These are phyloP conservation scores for Silene uniflora DNA, from an alignment of 148 eudicot genomes.

Conservation along the genomic window DNA sequence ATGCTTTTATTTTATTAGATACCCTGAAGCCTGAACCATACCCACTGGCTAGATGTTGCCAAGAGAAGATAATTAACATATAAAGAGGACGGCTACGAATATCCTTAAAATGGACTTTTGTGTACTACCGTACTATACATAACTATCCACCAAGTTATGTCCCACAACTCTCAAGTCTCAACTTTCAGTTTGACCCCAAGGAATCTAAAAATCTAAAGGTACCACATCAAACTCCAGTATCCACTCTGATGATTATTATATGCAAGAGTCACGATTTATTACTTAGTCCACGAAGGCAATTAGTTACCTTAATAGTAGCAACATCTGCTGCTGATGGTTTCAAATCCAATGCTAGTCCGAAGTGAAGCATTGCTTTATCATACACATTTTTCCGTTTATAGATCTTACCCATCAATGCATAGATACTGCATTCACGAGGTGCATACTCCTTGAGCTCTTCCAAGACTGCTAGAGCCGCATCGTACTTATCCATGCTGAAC, in stretches of 20 bases:
- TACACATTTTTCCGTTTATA: constrained; percentile 70
- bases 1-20: background rate
- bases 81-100: background rate
- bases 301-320: constrained; percentile 83
- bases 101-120: background rate
- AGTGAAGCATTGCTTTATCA: constrained; percentile 94
- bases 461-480: constrained; percentile 79
- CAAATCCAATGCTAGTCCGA: constrained; percentile 91
- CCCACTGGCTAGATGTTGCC: no score
- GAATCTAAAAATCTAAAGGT: background rate
- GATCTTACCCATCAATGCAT: constrained; percentile 94
- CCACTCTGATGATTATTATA: background rate
- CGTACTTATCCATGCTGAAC: constrained; percentile 63
- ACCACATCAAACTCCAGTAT: constrained; percentile 4
- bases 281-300: background rate
- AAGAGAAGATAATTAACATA: background rate
- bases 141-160: background rate
- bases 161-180: background rate
- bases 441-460: constrained; percentile 95
- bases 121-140: background rate
- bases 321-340: constrained; percentile 98
- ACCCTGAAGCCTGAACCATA: background rate
- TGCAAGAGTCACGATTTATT: background rate
- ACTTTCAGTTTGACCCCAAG: background rate
- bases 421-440: constrained; percentile 91